phyloP scores from a whole-genome alignment of 202 grass and related monocot genomes.

The Schoenoplectus tabernaemontani region DNA sequence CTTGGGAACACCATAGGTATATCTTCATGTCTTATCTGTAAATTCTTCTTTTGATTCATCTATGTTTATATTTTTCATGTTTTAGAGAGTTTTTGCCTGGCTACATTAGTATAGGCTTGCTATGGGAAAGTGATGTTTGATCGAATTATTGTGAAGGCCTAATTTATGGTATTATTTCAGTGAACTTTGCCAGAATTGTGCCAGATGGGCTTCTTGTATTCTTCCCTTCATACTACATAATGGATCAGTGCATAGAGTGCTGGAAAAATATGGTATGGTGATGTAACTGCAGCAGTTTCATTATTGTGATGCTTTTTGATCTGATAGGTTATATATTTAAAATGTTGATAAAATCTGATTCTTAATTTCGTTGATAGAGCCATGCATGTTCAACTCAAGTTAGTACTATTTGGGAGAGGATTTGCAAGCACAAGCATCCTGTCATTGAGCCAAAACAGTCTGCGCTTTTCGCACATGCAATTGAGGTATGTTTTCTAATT shows the following conservation, averaged over 20 bases:
- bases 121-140: neutral
- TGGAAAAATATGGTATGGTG: conserved; percentile 78
- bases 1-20: conserved; percentile 78
- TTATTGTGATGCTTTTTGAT: conserved; percentile 18
- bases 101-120: neutral
- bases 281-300: conserved; percentile 21
- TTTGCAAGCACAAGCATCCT: conserved; percentile 92
- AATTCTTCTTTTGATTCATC: neutral
- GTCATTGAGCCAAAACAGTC: conserved; percentile 95
- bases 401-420: conserved; percentile 79
- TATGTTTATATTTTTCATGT: conserved; percentile 25
- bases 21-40: neutral
- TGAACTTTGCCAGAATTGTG: conserved; percentile 95
- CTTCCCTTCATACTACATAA: conserved; percentile 99
- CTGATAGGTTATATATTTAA: conserved; percentile 23
- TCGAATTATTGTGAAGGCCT: neutral
- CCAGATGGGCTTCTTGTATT: conserved; percentile 94
- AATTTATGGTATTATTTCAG: conserved; percentile 34
- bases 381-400: conserved; percentile 60
- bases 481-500: conserved; percentile 43
- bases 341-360: conserved; percentile 9
- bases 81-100: neutral
- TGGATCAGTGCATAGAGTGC: conserved; percentile 83
- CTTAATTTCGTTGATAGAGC: conserved; percentile 34
- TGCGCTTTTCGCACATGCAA: conserved; percentile 77